These are phyloP conservation scores for Dothiorella sarmentorum DNA, from an alignment of 2,329 filamentous ascomycete species.

Conservation along the genomic window DNA sequence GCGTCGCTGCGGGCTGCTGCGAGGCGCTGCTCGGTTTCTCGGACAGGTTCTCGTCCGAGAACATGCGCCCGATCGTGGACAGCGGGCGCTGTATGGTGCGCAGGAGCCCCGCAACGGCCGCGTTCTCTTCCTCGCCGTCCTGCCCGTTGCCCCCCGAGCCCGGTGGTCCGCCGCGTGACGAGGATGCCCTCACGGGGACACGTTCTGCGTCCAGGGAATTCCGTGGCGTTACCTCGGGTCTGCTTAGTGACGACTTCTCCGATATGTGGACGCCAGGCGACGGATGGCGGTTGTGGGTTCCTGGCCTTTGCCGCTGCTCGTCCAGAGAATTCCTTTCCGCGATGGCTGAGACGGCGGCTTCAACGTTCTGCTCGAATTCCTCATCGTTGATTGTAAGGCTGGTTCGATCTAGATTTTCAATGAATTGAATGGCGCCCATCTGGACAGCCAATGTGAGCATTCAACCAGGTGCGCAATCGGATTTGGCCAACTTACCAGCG, in stretches of 20 bases:
- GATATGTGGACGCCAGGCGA: constrained; percentile 45
- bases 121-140: constrained; percentile 63
- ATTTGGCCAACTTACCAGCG: constrained; percentile 57
- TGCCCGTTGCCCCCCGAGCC: constrained; percentile 18
- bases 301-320: constrained; percentile 25
- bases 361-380: constrained; percentile 95
- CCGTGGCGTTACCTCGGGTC: constrained; percentile 57
- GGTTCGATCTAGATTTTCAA: constrained; percentile 93
- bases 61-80: constrained; percentile 89
- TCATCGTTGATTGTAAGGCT: constrained; percentile 90
- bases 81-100: constrained; percentile 88
- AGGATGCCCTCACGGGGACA: constrained; percentile 53
- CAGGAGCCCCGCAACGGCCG: constrained; percentile 78
- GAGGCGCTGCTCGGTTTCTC: constrained; percentile 22
- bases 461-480: neutral
- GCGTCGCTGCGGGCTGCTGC: constrained; percentile 41
- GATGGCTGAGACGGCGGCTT: constrained; percentile 91
- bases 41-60: constrained; percentile 63
- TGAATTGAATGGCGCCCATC: constrained; percentile 93
- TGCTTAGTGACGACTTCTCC: constrained; percentile 50
- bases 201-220: constrained; percentile 60
- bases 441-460: constrained; percentile 31
- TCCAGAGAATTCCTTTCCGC: constrained; percentile 76
- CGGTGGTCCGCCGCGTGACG: constrained; percentile 38
- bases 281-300: constrained; percentile 31